phyloP scores from a whole-genome alignment of 2,329 filamentous ascomycete genomes.

The Fusarium aywerte region DNA sequence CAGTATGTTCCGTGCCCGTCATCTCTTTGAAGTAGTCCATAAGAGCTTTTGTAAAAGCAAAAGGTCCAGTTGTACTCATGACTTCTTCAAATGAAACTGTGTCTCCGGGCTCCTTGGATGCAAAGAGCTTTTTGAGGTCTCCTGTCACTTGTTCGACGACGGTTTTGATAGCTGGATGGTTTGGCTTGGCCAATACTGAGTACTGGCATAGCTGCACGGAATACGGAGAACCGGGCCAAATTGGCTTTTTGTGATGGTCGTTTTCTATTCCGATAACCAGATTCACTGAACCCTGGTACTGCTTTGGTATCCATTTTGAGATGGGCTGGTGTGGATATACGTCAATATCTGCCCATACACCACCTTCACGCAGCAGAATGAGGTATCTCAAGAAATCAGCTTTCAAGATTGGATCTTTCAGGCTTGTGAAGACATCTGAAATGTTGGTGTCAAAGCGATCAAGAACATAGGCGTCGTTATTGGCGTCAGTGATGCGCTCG shows the following conservation, averaged over 20 bases:
- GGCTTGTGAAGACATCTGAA: slow-evolving; percentile 59
- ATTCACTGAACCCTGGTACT: slow-evolving; percentile 65
- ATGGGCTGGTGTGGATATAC: slow-evolving; percentile 73
- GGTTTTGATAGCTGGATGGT: slow-evolving; percentile 73
- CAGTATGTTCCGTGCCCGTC: slow-evolving; percentile 44
- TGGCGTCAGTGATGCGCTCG: slow-evolving; percentile 47
- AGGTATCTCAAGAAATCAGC: slow-evolving; percentile 71
- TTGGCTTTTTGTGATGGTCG: slow-evolving; percentile 56
- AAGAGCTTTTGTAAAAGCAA: slow-evolving; percentile 48
- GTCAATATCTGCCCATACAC: slow-evolving; percentile 77
- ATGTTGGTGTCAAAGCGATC: slow-evolving; percentile 71
- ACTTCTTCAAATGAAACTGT: slow-evolving; percentile 46
- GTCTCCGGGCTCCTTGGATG: slow-evolving; percentile 23
- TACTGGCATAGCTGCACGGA: slow-evolving; percentile 81
- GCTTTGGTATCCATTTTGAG: slow-evolving; percentile 70
- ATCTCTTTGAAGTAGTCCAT: slow-evolving; percentile 47
- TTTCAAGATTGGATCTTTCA: slow-evolving; percentile 64
- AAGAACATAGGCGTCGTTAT: slow-evolving; percentile 60
- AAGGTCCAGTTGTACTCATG: slow-evolving; percentile 48
- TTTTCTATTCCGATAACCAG: slow-evolving; percentile 78
- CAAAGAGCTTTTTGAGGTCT: slow-evolving; percentile 39
- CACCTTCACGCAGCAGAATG: slow-evolving; percentile 73
- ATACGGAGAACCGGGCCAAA: slow-evolving; percentile 69
- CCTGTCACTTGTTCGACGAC: slow-evolving; percentile 72
- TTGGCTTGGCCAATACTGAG: slow-evolving; percentile 78